Base-by-base conservation (phyloP, 129 eudicot species). In the Arctium lappa region DNA sequence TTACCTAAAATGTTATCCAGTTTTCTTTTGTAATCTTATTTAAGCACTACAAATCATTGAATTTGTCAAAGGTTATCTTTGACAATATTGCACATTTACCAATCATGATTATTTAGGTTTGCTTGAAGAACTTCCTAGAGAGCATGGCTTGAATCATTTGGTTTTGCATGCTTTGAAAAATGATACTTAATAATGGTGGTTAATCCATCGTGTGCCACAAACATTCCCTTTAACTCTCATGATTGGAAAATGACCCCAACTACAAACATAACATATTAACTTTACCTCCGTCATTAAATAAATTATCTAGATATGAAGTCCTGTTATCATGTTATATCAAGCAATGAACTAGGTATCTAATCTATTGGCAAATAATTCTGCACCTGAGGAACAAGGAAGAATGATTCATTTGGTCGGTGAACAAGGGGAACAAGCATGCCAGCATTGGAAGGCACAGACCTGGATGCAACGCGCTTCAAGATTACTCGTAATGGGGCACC, bases 361-460 rank as follows among this genome's bases (percentile, higher is more conserved):
- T 34, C 31, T 69, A 76, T 5, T 75, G 68, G 18, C 11, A 83
- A 60, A 48, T 53, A 72, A 62, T 30, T 22, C 39, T 31, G 84
- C 74, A 95, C 99, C 97, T 88, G 94, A 39, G 97, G 97, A 84
- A 91, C 63, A 82, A 95, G 90, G 84, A 91, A 95, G 88, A 95
- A 93, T 33, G 97, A 91, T 81, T 95, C 99, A 38, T 89, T 91
- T 62, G 97, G 99, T 68, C 97, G 93, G 83, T 95, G 99, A 53
- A 91, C 97, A 62, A 95, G 90, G 71, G 99, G 88, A 73, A 95
- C 88, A 75, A 90, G 87, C 83, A 69, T 75, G 73, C 91, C 90
- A 38, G 75, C 74, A 83, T 83, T 91, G 18, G 93, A 89, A 76
- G 89, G 86, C 74, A 78, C 87, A 39, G 92, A 84, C 86, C 97